These are phyloP conservation scores for Leishmania tarentolae DNA, from an alignment of 208 protist genomes.

Conservation along the genomic window DNA sequence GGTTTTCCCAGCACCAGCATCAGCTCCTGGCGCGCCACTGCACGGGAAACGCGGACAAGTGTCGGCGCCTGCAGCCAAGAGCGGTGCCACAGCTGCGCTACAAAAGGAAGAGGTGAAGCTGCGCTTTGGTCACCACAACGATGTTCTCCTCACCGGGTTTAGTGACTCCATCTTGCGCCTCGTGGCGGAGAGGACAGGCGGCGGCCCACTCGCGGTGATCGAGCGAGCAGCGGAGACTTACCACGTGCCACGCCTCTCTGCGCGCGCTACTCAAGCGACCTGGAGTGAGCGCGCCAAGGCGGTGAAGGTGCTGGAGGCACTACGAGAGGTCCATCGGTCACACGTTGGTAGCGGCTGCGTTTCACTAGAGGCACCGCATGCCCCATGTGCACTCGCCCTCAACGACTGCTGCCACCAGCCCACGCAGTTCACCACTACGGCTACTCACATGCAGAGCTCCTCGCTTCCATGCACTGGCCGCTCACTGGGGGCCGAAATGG, in stretches of 20 bases:
- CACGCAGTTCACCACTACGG: neutral
- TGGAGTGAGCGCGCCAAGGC: slow-evolving; percentile 33
- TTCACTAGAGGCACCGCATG: neutral
- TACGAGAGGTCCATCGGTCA: slow-evolving; percentile 18
- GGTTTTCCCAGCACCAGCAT: neutral
- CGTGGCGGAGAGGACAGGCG: slow-evolving; percentile 84
- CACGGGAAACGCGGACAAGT: neutral
- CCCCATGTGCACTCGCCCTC: too few species aligned
- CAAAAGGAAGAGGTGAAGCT: slow-evolving; percentile 18
- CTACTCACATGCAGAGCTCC: neutral
- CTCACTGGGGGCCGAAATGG: neutral
- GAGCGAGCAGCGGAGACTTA: slow-evolving; percentile 86
- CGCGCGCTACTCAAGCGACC: slow-evolving; percentile 11
- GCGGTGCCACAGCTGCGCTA: neutral
- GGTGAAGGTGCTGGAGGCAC: slow-evolving; percentile 27
- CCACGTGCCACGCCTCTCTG: slow-evolving; percentile 52
- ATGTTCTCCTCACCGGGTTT: slow-evolving; percentile 92
- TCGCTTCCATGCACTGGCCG: neutral
- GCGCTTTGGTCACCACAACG: slow-evolving; percentile 81
- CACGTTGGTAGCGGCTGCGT: neutral
- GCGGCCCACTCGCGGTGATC: slow-evolving; percentile 65
- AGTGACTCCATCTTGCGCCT: slow-evolving; percentile 91
- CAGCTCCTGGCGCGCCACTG: neutral
- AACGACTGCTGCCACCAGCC: neutral
- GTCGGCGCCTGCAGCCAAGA: neutral